phyloP scores from a whole-genome alignment of 495 filamentous ascomycete genomes.

The Neurospora sp. region DNA sequence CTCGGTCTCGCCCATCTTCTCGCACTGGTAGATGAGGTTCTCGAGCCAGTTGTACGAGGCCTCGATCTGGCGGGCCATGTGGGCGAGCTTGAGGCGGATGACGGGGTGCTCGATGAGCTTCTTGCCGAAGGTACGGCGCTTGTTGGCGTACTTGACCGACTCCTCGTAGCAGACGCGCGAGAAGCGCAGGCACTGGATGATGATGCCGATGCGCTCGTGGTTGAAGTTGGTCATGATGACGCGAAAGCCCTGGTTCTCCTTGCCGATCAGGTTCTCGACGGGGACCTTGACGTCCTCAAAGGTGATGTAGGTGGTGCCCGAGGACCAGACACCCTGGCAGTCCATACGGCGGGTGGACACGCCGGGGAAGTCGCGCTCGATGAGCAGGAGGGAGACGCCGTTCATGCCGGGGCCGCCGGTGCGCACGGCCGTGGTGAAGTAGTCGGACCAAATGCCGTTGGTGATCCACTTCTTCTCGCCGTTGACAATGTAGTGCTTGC shows the following conservation, averaged over 20 bases:
- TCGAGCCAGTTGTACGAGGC: constrained; percentile 96
- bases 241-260: constrained; percentile 98
- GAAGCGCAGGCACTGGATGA: constrained; percentile 95
- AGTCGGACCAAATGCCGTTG: constrained; percentile 92
- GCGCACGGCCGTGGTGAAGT: constrained; percentile 94
- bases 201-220: constrained; percentile 96
- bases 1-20: constrained; percentile 86
- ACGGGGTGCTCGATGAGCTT: constrained; percentile 92
- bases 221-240: constrained; percentile 99
- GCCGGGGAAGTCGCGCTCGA: constrained; percentile 63
- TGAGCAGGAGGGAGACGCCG: constrained; percentile 80
- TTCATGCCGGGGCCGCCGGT: constrained; percentile 83
- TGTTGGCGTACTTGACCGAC: constrained; percentile 90
- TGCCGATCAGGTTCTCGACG: constrained; percentile 94
- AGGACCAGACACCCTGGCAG: constrained; percentile 94
- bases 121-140: constrained; percentile 92
- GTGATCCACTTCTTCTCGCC: constrained; percentile 99
- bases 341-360: constrained; percentile 93
- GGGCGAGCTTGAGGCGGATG: constrained; percentile 92
- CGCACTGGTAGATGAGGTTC: constrained; percentile 85
- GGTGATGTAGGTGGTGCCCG: constrained; percentile 91
- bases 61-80: constrained; percentile 98
- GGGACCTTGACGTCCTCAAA: constrained; percentile 98
- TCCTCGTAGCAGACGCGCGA: constrained; percentile 96
- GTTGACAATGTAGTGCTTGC: constrained; percentile 98